Conservation (phyloP, 768 basidiomycete genomes). For the Trametopsis cervina region DNA sequence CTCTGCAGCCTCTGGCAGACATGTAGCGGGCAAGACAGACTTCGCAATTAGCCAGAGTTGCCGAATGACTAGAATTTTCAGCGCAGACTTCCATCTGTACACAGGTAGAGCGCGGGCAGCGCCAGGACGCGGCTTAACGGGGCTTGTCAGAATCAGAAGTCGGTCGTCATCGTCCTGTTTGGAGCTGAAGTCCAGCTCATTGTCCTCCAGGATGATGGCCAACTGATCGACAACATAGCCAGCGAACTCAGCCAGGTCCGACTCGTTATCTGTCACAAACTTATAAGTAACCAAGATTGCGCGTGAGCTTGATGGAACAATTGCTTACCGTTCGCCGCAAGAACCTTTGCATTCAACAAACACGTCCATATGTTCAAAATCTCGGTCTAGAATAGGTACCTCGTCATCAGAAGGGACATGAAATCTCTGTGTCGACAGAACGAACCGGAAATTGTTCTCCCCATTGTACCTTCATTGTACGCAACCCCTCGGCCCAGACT, state of each 20-base stretch:
- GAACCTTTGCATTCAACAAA: conserved; percentile 43
- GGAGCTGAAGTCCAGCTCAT: conserved; percentile 17
- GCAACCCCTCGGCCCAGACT: conserved; percentile 45
- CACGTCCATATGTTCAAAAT: conserved; percentile 51
- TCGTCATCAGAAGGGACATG: too few species aligned
- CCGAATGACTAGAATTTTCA: conserved; percentile 52
- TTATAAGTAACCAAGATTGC: background rate
- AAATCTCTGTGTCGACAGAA: too few species aligned
- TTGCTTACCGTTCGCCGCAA: conserved; percentile 37
- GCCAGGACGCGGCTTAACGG: conserved; percentile 3
- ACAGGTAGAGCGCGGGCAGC: conserved; percentile 1
- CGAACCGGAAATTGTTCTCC: conserved; percentile 45
- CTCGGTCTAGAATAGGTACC: conserved; percentile 31
- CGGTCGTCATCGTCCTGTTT: conserved; percentile 7
- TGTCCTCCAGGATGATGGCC: conserved; percentile 24
- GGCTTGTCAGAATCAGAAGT: conserved; percentile 13
- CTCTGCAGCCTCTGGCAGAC: conserved; percentile 38
- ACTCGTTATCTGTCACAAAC: conserved; percentile 27
- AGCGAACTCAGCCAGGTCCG: conserved; percentile 15
- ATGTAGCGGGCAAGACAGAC: conserved; percentile 32
- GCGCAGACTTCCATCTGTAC: conserved; percentile 30
- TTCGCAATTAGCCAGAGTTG: conserved; percentile 51
- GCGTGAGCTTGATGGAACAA: background rate
- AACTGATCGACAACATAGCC: conserved; percentile 34
- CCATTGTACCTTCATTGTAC: conserved; percentile 38